Conservation (phyloP, 225 moss, liverwort and hornwort species). For the Physcomitrium patens region DNA sequence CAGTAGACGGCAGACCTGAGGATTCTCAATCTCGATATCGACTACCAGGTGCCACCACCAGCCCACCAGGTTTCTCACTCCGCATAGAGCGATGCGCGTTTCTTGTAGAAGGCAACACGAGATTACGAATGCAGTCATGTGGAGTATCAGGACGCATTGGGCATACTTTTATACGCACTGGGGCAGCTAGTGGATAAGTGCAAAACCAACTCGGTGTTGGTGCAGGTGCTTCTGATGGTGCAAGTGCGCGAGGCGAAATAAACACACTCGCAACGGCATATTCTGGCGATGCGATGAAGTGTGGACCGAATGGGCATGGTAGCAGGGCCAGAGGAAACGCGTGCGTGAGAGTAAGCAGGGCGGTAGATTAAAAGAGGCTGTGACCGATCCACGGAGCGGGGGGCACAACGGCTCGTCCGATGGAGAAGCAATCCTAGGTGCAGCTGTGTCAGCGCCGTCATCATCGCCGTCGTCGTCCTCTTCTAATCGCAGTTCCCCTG, state of each 20-base stretch:
- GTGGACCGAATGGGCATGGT: constrained; percentile 1
- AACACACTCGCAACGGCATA: constrained; percentile 15
- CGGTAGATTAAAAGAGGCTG: not conserved
- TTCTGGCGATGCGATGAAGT: not conserved
- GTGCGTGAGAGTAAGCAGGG: not conserved
- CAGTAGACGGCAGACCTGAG: not conserved
- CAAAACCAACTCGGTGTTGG: constrained; percentile 2
- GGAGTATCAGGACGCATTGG: rapidly evolving
- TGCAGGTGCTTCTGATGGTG: too few species aligned
- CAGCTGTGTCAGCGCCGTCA: not conserved
- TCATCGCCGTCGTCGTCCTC: constrained; percentile 15
- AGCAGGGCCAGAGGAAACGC: not conserved
- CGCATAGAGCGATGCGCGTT: not conserved
- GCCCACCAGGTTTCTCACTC: too few species aligned
- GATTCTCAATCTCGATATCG: not conserved
- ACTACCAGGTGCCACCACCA: not conserved
- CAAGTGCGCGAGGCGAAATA: constrained; percentile 11
- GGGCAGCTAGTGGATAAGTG: not conserved
- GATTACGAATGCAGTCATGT: not conserved
- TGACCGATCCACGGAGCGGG: constrained; percentile 20
- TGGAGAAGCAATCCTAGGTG: not conserved
- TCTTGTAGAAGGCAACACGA: too few species aligned
- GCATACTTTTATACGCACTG: not conserved
- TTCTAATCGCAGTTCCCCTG: constrained; percentile 25
- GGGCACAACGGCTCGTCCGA: constrained; percentile 5